These are phyloP conservation scores for Thermothelomyces thermophilus DNA, from an alignment of 2,329 filamentous ascomycete genomes.

Conservation along the genomic window DNA sequence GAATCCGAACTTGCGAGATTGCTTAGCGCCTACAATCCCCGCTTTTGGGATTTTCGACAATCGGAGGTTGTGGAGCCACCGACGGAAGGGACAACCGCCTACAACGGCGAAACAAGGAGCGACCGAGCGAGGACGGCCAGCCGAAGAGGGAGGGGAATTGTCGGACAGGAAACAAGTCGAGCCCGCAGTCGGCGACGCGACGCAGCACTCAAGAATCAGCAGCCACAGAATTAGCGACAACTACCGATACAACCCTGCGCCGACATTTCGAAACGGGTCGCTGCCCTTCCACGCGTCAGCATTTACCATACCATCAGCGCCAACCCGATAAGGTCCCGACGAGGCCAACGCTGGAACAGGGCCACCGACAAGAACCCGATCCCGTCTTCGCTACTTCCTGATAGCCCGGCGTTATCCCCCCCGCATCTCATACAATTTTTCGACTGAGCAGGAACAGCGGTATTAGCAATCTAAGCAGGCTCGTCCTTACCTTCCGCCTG, in stretches of 20 bases:
- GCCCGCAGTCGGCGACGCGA: no score
- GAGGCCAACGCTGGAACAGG: no score
- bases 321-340: not conserved
- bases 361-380: no score
- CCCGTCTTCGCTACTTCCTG: no score
- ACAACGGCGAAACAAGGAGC: not conserved
- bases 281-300: not conserved
- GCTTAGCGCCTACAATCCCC: not conserved
- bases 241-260: not conserved
- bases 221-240: not conserved
- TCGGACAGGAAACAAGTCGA: not conserved
- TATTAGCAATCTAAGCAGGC: not conserved
- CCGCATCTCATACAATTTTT: not conserved
- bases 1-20: constrained; percentile 1
- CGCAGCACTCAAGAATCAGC: not conserved
- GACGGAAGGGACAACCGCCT: constrained; percentile 1
- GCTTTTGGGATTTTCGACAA: not conserved
- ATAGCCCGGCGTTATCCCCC: no score
- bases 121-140: constrained; percentile 5
- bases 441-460: not conserved
- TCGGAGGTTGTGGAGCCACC: constrained; percentile 2
- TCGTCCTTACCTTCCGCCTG: constrained; percentile 9
- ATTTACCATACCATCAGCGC: not conserved
- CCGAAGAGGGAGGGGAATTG: constrained; percentile 5
- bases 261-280: not conserved